Evolutionary conservation across 441 rosid species (phyloP).

Genomic region (Hura crepitans): DNA sequence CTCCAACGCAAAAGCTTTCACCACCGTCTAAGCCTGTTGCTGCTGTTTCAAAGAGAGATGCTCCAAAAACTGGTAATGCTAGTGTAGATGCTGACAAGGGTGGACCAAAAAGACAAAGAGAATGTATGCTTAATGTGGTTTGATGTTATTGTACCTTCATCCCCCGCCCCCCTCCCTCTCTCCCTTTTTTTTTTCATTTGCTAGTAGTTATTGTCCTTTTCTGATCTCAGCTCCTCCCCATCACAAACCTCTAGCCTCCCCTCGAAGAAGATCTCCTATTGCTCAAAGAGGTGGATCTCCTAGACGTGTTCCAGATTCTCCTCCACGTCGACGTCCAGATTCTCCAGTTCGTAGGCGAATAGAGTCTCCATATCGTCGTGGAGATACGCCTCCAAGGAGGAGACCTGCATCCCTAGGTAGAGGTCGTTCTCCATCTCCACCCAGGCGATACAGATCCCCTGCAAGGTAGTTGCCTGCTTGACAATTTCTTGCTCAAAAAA

Average conservation of each 20-base stretch:
- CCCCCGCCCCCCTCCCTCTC: too few species aligned
- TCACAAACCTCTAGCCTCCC: slow-evolving; percentile 58
- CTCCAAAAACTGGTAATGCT: slow-evolving; percentile 46
- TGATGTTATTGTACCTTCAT: slow-evolving; percentile 5
- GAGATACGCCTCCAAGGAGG: slow-evolving; percentile 84
- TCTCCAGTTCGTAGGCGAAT: slow-evolving; percentile 53
- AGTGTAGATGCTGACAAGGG: slow-evolving; percentile 67
- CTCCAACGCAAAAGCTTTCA: slow-evolving; percentile 69
- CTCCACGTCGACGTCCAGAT: slow-evolving; percentile 47
- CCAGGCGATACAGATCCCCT: slow-evolving; percentile 75
- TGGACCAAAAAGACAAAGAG: slow-evolving; percentile 64
- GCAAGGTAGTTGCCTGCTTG: slow-evolving; percentile 46
- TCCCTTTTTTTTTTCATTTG: slow-evolving; percentile 9
- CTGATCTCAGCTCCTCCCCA: slow-evolving; percentile 60
- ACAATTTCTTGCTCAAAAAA: slow-evolving; percentile 11
- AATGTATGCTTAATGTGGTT: slow-evolving; percentile 41
- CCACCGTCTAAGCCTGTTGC: slow-evolving; percentile 59
- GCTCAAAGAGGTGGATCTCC: slow-evolving; percentile 79
- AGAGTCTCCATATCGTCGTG: slow-evolving; percentile 72
- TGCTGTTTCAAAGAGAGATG: slow-evolving; percentile 59
- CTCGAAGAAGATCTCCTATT: slow-evolving; percentile 69
- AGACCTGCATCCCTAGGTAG: slow-evolving; percentile 76
- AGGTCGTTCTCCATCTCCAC: slow-evolving; percentile 83
- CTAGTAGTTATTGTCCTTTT: slow-evolving; percentile 6
- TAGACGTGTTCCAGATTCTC: slow-evolving; percentile 51